Evolutionary conservation across 257 asterid genomes (phyloP).

Genomic region (Solanum paucissectum): DNA sequence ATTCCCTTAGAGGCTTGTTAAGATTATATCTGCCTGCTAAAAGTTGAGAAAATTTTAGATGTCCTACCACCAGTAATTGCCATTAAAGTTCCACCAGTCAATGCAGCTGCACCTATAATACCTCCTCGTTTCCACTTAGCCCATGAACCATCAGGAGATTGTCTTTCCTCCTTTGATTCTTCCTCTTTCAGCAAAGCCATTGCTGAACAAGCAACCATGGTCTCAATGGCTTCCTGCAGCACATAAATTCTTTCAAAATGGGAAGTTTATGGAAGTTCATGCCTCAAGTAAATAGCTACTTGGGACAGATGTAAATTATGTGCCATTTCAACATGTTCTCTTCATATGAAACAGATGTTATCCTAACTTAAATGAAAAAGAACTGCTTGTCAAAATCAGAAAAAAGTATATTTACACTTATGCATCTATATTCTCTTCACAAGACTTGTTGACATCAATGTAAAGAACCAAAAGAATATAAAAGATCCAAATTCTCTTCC

Average conservation of each 20-base stretch:
- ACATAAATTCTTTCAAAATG: neutral
- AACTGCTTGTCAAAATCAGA: neutral
- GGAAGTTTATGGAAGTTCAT: neutral
- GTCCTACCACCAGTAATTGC: conserved; percentile 83
- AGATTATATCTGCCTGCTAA: neutral
- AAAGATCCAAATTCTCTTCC: neutral
- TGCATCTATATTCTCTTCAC: neutral
- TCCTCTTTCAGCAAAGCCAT: conserved; percentile 73
- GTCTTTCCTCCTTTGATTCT: conserved; percentile 41
- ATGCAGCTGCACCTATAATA: conserved; percentile 95
- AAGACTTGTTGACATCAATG: neutral
- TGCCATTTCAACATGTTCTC: neutral
- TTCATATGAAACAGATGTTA: neutral
- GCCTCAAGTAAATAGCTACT: neutral
- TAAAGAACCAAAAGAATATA: neutral
- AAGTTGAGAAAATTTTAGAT: neutral
- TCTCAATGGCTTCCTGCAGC: conserved; percentile 82
- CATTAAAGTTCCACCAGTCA: conserved; percentile 96
- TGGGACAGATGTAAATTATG: neutral
- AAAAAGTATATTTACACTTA: neutral
- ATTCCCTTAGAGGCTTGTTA: neutral
- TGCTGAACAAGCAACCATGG: conserved; percentile 88
- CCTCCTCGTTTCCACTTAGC: conserved; percentile 91
- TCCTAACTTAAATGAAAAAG: neutral
- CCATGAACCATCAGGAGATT: conserved; percentile 51